Evolutionary conservation across 441 rosid genomes (phyloP), one percentile per base, ranked within the genome.

Genomic region (Erodium texanum): DNA sequence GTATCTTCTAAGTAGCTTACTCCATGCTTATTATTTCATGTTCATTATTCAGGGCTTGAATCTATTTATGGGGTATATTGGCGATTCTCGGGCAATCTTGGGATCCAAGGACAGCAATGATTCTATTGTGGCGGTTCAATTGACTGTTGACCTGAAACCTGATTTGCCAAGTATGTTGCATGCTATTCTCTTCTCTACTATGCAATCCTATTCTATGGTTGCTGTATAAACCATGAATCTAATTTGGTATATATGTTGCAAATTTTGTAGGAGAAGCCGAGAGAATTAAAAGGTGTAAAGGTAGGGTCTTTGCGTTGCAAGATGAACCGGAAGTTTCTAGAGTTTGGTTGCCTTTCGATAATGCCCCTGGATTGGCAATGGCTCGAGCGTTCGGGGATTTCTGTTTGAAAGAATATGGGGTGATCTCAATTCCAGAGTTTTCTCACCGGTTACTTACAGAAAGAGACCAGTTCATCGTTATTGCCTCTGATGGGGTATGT

Each of bases 381-480:
- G 99, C 99, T 43, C 87, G 99, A 66, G 99, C 99, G 19, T 94
- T 94, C 69, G 99, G 99, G 9, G 99, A 94, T 78, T 94, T 94
- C 76, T 94, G 99, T 82, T 75, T 94, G 70, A 94, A 94, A 86
- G 98, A 94, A n/a, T 94, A 92, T 72, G 99, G 99, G 59, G 97
- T 94, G 56, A 94, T 94, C 65, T 94, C 98, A 0, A 74, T 92
- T 66, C 99, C 98, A 3, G 99, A 92, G 71, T 84, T 94, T 71
- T 86, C 98, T 62, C 95, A 90, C 73, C 87, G 90, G 16, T 22
- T 81, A 38, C 90, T 94, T 45, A 88, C 94, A 0, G 99, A 94
- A 20, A 81, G 74, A 71, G 99, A 94, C 77, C 96, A 89, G 65
- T 94, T 94, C 82, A 84, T 94, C 56, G 92, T 94, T 77, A 88